phyloP scores from a whole-genome alignment of 176 grass and related monocot species.

The Oryza rufipogon region DNA sequence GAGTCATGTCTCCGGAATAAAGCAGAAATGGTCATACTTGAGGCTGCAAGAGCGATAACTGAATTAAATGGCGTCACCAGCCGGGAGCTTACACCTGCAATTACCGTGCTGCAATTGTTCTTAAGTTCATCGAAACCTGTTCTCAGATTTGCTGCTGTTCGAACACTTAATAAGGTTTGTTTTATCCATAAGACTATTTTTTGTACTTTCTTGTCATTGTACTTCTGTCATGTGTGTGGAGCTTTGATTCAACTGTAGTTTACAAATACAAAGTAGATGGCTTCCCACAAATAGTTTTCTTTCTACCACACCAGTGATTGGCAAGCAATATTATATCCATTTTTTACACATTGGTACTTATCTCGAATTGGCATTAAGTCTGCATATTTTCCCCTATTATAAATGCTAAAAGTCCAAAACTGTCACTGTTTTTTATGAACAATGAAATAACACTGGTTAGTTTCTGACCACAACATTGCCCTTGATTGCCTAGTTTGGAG shows the following conservation, averaged over 20 bases:
- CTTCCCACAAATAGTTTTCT: not conserved
- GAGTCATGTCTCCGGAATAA: conserved; percentile 96
- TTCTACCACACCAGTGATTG: not conserved
- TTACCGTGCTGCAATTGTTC: conserved; percentile 94
- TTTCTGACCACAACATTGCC: not conserved
- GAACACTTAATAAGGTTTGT: conserved; percentile 91
- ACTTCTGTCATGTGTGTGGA: not conserved
- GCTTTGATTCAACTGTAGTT: not conserved
- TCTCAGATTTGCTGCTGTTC: conserved; percentile 91
- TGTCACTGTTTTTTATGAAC: not conserved
- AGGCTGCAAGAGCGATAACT: conserved; percentile 95
- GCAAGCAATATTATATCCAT: not conserved
- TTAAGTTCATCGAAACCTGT: conserved; percentile 99
- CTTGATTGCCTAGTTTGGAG: too few relatives aligned
- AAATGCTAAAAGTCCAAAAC: not conserved
- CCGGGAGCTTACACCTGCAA: conserved; percentile 94
- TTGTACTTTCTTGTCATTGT: conserved; percentile 12
- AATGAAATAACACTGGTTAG: not conserved
- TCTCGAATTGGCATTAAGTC: not conserved
- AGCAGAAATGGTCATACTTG: conserved; percentile 98
- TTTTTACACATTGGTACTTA: not conserved
- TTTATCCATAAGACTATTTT: not conserved
- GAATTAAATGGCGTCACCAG: conserved; percentile 95
- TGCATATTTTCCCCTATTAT: not conserved
- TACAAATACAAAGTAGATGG: not conserved